Evolutionary conservation across 2,329 filamentous ascomycete species (phyloP).

Genomic region (Sclerotinia sclerotiorum): DNA sequence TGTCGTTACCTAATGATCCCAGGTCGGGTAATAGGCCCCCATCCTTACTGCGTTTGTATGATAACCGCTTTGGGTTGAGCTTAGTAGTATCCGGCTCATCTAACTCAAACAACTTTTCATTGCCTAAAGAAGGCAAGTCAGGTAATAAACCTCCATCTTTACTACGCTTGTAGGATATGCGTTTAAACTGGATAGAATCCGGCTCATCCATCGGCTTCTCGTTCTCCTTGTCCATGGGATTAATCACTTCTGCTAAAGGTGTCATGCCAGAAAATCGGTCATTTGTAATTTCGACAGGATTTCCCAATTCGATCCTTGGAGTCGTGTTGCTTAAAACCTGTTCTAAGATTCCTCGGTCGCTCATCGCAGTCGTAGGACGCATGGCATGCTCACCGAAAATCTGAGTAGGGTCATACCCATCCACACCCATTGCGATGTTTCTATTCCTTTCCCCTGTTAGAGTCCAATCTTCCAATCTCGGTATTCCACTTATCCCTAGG

Average conservation of each 20-base stretch:
- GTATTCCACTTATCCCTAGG: constrained; percentile 38
- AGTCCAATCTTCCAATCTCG: constrained; percentile 35
- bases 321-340: constrained; percentile 40
- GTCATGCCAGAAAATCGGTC: constrained; percentile 27
- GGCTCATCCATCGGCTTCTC: constrained; percentile 19
- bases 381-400: constrained; percentile 32
- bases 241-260: constrained; percentile 18
- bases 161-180: constrained; percentile 22
- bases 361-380: constrained; percentile 39
- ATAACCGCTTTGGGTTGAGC: constrained; percentile 16
- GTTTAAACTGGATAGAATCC: constrained; percentile 11
- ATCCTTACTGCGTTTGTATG: constrained; percentile 22
- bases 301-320: constrained; percentile 35
- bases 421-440: constrained; percentile 36
- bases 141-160: constrained; percentile 19
- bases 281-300: constrained; percentile 36
- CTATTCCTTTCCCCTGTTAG: constrained; percentile 40
- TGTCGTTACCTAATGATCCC: constrained; percentile 23
- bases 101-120: constrained; percentile 25
- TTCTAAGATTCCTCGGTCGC: constrained; percentile 38
- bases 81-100: neutral
- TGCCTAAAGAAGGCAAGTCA: constrained; percentile 21
- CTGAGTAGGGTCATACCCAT: constrained; percentile 24
- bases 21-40: constrained; percentile 19
- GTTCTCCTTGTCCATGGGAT: constrained; percentile 8